phyloP scores from a whole-genome alignment of 768 basidiomycete species.

The Kondoa malvinella region DNA sequence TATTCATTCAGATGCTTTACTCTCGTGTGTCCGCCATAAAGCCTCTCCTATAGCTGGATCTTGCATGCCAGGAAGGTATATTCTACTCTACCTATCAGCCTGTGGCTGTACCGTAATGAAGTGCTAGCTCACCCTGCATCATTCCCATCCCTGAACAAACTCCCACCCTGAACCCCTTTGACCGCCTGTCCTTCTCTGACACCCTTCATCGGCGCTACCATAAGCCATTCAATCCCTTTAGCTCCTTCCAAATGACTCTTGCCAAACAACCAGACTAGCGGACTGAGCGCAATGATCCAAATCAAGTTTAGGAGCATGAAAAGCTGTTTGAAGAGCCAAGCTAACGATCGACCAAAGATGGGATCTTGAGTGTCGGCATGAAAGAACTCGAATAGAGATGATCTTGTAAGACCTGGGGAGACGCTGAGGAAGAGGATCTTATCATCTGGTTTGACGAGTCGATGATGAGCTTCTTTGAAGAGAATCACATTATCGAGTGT shows the following conservation, averaged over 20 bases:
- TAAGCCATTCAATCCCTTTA: neutral
- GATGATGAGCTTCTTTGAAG: neutral
- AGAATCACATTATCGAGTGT: neutral
- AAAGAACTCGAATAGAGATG: neutral
- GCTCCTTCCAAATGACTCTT: neutral
- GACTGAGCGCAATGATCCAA: neutral
- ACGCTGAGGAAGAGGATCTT: neutral
- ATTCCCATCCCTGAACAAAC: neutral
- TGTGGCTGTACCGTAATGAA: neutral
- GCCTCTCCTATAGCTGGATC: neutral
- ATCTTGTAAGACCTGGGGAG: neutral
- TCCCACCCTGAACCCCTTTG: neutral
- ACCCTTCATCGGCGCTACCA: neutral
- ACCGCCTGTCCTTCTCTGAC: neutral
- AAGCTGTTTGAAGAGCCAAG: neutral
- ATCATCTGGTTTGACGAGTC: neutral
- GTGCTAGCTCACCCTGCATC: neutral
- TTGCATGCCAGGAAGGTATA: neutral
- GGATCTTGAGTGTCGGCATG: neutral
- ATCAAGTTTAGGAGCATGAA: neutral
- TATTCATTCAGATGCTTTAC: no score
- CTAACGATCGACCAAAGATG: neutral
- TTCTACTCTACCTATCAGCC: neutral
- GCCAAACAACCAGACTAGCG: neutral
- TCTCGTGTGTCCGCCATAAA: neutral